Percentiles rank a stretch among this genome's conserved stretches.
phyloP scores from a whole-genome alignment of 495 filamentous ascomycete genomes.

The Bryoglossum gracile region DNA sequence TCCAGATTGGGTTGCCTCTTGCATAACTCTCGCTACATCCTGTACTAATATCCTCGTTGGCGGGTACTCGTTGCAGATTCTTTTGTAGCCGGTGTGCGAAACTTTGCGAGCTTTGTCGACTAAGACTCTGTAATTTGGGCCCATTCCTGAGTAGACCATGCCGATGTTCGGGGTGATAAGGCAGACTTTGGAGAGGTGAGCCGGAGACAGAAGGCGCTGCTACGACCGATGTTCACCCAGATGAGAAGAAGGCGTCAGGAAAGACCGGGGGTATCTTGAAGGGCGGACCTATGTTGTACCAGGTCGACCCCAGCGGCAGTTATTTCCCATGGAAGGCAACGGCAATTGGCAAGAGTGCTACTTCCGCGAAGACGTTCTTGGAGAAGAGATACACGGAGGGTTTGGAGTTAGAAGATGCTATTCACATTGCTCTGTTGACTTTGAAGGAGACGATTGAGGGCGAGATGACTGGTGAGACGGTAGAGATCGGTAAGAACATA shows the following conservation, averaged over 20 bases:
- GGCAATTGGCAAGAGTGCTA: conserved; percentile 97
- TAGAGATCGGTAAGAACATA: conserved; percentile 83
- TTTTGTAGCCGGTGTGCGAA: conserved; percentile 96
- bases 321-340: conserved; percentile 99
- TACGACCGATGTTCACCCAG: conserved; percentile 43
- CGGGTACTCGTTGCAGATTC: conserved; percentile 99
- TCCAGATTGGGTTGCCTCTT: conserved; percentile 95
- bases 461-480: conserved; percentile 98
- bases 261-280: conserved; percentile 95
- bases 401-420: conserved; percentile 93
- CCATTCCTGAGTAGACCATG: conserved; percentile 99
- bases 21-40: conserved; percentile 95
- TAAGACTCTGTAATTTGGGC: conserved; percentile 93
- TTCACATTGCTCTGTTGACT: conserved; percentile 95
- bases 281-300: conserved; percentile 94
- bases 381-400: conserved; percentile 98
- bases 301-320: conserved; percentile 93
- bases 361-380: conserved; percentile 94
- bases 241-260: conserved; percentile 59
- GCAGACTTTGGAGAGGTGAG: conserved; percentile 88
- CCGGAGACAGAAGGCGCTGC: conserved; percentile 52
- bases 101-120: conserved; percentile 98
- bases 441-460: conserved; percentile 99
- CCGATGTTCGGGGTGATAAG: conserved; percentile 98
- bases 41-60: conserved; percentile 97